Evolutionary conservation across 202 grass and related monocot genomes (phyloP).

Genomic region (Hordeum pubiflorum): DNA sequence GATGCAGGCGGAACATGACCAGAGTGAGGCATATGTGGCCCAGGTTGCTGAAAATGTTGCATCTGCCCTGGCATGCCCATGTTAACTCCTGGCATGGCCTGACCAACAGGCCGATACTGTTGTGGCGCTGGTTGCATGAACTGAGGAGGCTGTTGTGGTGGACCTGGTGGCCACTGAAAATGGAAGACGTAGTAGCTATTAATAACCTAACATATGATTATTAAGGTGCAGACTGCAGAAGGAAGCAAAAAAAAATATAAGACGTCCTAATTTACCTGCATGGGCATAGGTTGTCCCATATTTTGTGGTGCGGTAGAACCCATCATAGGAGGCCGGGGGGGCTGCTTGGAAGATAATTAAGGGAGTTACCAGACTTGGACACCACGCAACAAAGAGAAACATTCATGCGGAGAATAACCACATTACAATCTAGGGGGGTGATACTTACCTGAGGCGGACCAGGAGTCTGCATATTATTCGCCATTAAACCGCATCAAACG

Average conservation of each 20-base stretch:
- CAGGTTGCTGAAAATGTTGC: slow-evolving; percentile 47
- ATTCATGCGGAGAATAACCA: background rate
- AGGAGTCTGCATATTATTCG: slow-evolving; percentile 72
- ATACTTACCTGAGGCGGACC: slow-evolving; percentile 53
- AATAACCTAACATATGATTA: slow-evolving; percentile 20
- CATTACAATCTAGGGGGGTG: background rate
- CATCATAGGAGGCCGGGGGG: slow-evolving; percentile 56
- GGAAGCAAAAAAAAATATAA: slow-evolving; percentile 9
- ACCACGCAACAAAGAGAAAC: slow-evolving; percentile 8
- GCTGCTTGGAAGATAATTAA: slow-evolving; percentile 46
- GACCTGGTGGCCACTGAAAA: slow-evolving; percentile 61
- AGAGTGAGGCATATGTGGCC: slow-evolving; percentile 47
- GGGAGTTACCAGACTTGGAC: slow-evolving; percentile 1
- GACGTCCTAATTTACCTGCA: slow-evolving; percentile 55
- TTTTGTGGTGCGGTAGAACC: slow-evolving; percentile 57
- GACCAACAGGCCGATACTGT: slow-evolving; percentile 62
- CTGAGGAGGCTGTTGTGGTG: slow-evolving; percentile 51
- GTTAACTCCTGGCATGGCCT: slow-evolving; percentile 48
- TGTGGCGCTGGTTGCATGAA: slow-evolving; percentile 57
- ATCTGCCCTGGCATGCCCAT: slow-evolving; percentile 49
- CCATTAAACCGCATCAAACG: slow-evolving; percentile 51
- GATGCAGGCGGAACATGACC: slow-evolving; percentile 49
- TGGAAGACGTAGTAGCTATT: background rate
- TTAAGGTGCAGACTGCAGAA: background rate
- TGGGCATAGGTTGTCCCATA: slow-evolving; percentile 63